Evolutionary conservation across 345 rosid genomes (phyloP).

Genomic region (Cardamine occulta): DNA sequence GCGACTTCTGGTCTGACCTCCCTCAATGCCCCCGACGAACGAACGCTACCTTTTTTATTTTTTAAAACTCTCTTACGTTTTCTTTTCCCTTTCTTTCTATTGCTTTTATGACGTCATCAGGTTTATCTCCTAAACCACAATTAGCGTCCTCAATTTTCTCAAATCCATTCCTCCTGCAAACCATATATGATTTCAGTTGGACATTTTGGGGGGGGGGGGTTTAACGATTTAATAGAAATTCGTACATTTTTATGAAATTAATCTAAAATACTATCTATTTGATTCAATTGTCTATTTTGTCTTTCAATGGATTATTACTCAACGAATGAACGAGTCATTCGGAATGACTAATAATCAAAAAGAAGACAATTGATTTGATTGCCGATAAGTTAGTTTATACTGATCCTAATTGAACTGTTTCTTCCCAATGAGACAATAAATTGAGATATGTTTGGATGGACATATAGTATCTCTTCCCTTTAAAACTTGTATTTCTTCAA

Average conservation of each 20-base stretch:
- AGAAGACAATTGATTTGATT: not conserved
- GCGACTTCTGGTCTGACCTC: slow-evolving; percentile 37
- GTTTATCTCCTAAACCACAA: slow-evolving; percentile 29
- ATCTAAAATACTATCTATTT: not conserved
- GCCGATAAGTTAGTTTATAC: not conserved
- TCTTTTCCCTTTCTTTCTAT: not conserved
- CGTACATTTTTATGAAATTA: not conserved
- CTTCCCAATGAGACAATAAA: not conserved
- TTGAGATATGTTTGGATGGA: not conserved
- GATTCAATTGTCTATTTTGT: not conserved
- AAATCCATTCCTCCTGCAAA: slow-evolving; percentile 21
- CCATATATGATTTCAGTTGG: not conserved
- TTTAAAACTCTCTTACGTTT: not conserved
- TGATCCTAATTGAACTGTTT: not conserved
- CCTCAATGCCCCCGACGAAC: slow-evolving; percentile 19
- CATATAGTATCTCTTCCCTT: not conserved
- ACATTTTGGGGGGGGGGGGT: not conserved
- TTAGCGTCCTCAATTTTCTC: slow-evolving; percentile 23
- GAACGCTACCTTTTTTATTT: not conserved
- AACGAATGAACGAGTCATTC: no score
- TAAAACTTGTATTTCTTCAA: no score
- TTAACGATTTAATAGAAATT: not conserved
- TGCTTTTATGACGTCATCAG: slow-evolving; percentile 30
- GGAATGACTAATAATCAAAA: not conserved
- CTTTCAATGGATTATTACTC: not conserved